Conservation (phyloP, 495 filamentous ascomycete species). For the Usnea hakonensis region DNA sequence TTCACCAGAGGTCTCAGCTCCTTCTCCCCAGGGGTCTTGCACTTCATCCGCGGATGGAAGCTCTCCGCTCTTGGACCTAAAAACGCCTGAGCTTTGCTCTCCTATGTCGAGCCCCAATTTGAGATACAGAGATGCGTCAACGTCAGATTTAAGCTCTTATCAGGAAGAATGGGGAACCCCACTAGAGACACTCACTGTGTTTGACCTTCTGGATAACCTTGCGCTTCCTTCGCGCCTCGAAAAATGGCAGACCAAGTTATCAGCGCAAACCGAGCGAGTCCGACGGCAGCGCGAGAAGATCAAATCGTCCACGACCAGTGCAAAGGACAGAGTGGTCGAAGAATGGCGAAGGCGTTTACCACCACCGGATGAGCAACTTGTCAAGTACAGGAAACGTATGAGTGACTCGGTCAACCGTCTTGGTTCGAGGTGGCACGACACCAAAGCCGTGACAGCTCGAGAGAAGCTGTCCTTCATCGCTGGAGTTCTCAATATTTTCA, state of each 20-base stretch:
- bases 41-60: conserved; percentile 23
- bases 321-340: conserved; percentile 69
- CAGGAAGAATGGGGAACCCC: conserved; percentile 90
- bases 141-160: conserved; percentile 67
- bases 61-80: conserved; percentile 11
- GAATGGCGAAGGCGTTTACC: conserved; percentile 79
- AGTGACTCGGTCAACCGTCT: conserved; percentile 78
- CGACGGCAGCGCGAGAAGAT: conserved; percentile 73
- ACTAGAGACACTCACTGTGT: conserved; percentile 82
- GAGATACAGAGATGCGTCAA: conserved; percentile 64
- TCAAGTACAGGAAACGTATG: conserved; percentile 84
- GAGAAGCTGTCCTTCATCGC: conserved; percentile 96
- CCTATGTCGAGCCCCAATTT: conserved; percentile 37
- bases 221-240: conserved; percentile 83
- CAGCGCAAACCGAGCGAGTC: conserved; percentile 76
- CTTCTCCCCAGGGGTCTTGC: conserved; percentile 24
- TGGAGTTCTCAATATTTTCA: conserved; percentile 92
- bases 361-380: conserved; percentile 83
- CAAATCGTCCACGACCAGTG: conserved; percentile 46
- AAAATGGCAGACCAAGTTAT: conserved; percentile 70
- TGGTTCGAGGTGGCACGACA: conserved; percentile 77
- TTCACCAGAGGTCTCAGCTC: conserved; percentile 20
- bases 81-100: conserved; percentile 31
- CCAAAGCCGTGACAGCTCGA: conserved; percentile 73
- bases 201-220: conserved; percentile 91